Conservation (phyloP, 495 filamentous ascomycete genomes). For the Aspergillus biplanus region DNA sequence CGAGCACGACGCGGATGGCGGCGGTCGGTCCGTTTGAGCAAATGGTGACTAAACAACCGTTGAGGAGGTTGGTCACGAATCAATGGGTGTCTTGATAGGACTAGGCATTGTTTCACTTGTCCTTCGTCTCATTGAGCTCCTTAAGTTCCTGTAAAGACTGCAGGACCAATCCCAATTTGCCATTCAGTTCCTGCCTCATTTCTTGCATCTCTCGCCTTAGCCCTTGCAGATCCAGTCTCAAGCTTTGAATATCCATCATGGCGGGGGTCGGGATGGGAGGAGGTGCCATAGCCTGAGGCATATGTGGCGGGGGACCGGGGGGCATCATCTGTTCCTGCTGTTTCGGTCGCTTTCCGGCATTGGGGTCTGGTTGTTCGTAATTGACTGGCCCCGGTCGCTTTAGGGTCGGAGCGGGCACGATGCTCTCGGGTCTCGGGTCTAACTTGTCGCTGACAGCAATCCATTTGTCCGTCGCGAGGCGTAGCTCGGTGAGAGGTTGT, state of each 20-base stretch:
- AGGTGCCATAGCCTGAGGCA: background rate
- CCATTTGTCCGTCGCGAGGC: conserved; percentile 19
- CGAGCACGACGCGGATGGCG: background rate
- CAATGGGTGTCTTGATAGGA: background rate
- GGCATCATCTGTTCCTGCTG: background rate
- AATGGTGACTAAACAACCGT: background rate
- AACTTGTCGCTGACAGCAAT: conserved; percentile 11
- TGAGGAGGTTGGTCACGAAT: background rate
- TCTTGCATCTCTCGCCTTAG: conserved; percentile 12
- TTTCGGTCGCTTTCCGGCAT: conserved; percentile 13
- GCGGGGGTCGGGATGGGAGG: background rate
- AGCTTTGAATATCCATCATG: conserved; percentile 11
- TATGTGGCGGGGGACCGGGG: background rate
- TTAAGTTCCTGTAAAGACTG: conserved; percentile 4
- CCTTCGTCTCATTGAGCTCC: conserved; percentile 1
- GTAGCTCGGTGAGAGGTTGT: conserved; percentile 15
- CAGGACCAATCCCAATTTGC: conserved; percentile 14
- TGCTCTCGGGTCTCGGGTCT: background rate
- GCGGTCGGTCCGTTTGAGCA: background rate
- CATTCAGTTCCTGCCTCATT: conserved; percentile 6
- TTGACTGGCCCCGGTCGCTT: conserved; percentile 5
- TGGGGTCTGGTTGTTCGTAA: background rate
- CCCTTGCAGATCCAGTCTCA: conserved; percentile 15
- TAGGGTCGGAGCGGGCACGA: background rate
- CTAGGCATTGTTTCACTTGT: background rate